phyloP scores from a whole-genome alignment of 352 stramenopile genomes.

The Globisporangium iwayamae region DNA sequence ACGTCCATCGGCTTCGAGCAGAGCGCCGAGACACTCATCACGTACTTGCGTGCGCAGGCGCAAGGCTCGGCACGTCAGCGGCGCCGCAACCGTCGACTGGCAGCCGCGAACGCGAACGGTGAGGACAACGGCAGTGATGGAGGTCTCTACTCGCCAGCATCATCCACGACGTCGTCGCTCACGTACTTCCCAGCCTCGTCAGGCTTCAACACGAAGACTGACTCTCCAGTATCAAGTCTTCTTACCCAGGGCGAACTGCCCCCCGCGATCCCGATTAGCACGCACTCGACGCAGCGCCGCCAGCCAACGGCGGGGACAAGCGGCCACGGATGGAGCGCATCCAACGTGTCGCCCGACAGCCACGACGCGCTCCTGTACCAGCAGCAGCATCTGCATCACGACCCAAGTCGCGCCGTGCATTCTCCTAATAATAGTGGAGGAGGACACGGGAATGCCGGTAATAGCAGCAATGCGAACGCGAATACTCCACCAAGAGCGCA shows the following conservation, averaged over 20 bases:
- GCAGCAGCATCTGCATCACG: slow-evolving; percentile 25
- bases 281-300: not conserved
- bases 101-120: slow-evolving; percentile 12
- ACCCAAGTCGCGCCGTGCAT: not conserved
- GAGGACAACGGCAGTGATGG: slow-evolving; percentile 15
- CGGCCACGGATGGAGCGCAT: slow-evolving; percentile 40
- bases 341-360: slow-evolving; percentile 2
- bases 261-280: slow-evolving; percentile 11
- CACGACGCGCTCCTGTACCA: slow-evolving; percentile 20
- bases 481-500: not conserved
- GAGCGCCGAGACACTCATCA: slow-evolving; percentile 58
- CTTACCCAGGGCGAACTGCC: not conserved
- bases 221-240: not conserved
- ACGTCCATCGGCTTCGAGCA: slow-evolving; percentile 71
- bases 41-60: slow-evolving; percentile 34
- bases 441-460: slow-evolving; percentile 21
- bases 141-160: slow-evolving; percentile 14
- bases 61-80: slow-evolving; percentile 20
- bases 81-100: slow-evolving; percentile 1
- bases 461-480: slow-evolving; percentile 3
- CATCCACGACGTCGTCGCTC: slow-evolving; percentile 12
- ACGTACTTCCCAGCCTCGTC: slow-evolving; percentile 3
- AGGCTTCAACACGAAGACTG: not conserved
- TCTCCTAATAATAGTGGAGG: not conserved
- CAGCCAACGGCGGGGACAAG: slow-evolving; percentile 7